A percentile compares a stretch with the other conserved stretches of the same genome.
Evolutionary conservation across 1,284 basidiomycete genomes (phyloP).

Genomic region (Anthracocystis walkeri): DNA sequence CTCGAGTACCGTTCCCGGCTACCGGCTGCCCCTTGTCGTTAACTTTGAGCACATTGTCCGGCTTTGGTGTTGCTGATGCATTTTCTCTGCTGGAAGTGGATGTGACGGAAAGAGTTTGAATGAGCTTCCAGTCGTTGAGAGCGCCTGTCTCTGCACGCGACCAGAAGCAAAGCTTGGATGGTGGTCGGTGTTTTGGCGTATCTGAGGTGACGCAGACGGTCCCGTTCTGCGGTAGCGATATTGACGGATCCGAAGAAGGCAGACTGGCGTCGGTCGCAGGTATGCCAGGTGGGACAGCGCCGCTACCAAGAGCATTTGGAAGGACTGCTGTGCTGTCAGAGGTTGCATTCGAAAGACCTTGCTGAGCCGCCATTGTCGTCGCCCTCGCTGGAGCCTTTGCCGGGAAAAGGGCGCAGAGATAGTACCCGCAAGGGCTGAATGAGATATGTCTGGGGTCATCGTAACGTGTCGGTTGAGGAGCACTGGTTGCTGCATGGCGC

Average conservation of each 20-base stretch:
- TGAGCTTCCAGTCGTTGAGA: constrained; percentile 45
- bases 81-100: neutral
- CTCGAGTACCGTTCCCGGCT: constrained; percentile 4
- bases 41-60: constrained; percentile 47
- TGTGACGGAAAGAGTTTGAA: constrained; percentile 22
- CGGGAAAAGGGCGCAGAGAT: constrained; percentile 42
- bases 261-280: no score
- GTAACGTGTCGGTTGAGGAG: constrained; percentile 7
- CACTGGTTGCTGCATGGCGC: neutral
- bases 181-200: neutral
- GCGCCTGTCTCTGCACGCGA: constrained; percentile 41
- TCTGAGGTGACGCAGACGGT: neutral
- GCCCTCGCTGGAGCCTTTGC: neutral
- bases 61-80: neutral
- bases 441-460: constrained; percentile 38
- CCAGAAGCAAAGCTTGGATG: constrained; percentile 41
- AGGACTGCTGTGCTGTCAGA: neutral
- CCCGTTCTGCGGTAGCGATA: neutral
- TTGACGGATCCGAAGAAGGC: constrained; percentile 1
- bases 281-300: neutral
- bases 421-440: constrained; percentile 53
- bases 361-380: neutral
- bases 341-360: neutral
- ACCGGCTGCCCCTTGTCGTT: constrained; percentile 35
- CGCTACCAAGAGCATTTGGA: neutral